phyloP scores from a whole-genome alignment of 495 filamentous ascomycete species.

The Aspergillus homomorphus region DNA sequence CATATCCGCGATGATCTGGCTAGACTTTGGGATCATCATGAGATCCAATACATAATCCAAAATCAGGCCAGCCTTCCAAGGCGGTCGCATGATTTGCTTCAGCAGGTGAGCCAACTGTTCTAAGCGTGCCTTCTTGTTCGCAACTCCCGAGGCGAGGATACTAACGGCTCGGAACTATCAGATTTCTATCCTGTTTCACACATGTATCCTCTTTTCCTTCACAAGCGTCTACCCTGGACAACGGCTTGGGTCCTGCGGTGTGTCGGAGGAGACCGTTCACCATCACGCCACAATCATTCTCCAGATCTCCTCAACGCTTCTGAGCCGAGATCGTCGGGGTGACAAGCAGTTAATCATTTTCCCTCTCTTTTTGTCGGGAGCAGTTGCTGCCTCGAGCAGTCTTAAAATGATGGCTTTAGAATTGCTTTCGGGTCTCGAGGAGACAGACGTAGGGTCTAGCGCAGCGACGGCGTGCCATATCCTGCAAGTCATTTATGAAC shows the following conservation, averaged over 20 bases:
- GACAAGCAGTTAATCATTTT: conserved; percentile 52
- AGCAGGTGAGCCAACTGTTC: conserved; percentile 39
- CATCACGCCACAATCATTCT: conserved; percentile 46
- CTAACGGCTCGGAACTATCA: conserved; percentile 16
- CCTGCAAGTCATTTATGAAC: conserved; percentile 49
- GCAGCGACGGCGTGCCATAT: conserved; percentile 45
- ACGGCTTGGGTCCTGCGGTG: conserved; percentile 30
- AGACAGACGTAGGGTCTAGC: conserved; percentile 50
- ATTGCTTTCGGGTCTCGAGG: conserved; percentile 49
- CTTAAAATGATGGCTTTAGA: conserved; percentile 50
- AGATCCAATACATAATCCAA: conserved; percentile 34
- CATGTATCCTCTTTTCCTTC: conserved; percentile 49
- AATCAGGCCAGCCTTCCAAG: conserved; percentile 39
- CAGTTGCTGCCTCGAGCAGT: conserved; percentile 36
- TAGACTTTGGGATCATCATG: conserved; percentile 39
- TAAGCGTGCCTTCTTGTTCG: background rate
- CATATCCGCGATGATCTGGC: conserved; percentile 39
- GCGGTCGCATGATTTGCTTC: conserved; percentile 40
- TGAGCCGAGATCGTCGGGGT: conserved; percentile 25
- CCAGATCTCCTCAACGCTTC: conserved; percentile 34
- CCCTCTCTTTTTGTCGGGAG: conserved; percentile 56
- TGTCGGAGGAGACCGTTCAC: conserved; percentile 38
- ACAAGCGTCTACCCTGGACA: conserved; percentile 52
- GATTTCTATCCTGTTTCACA: conserved; percentile 47
- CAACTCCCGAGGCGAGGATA: background rate